Base-by-base conservation (phyloP, 768 basidiomycete genomes). In the Termitomyces sp. region DNA sequence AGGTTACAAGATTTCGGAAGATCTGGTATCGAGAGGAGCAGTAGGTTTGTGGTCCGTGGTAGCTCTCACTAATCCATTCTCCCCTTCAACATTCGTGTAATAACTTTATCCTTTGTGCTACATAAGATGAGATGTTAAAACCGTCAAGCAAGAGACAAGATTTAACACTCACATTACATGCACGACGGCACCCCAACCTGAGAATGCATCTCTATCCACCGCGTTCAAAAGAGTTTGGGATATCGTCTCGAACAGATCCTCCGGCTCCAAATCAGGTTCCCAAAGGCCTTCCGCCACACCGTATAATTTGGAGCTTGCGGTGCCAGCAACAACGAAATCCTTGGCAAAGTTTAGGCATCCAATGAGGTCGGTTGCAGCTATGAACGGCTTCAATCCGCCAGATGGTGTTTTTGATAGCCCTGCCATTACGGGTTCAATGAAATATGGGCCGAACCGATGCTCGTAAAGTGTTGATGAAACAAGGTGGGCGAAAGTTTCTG, bases 211-310 rank as follows among this genome's bases (percentile, higher is more conserved):
- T 44, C 97, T 82, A 68, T 99, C 97, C 32, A 98, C 88, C 5
- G 94, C 91, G 64, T 95, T 98, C 70, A 98, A 70, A 56, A 99
- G 72, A 7, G 94, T 95, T 71, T 99, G 97, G 27, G 92, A 94
- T 65, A 98, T 94, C 2, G 97, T 98, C 77, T 99, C 97, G 66
- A 99, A 99, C 43, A 99, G 75, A 70, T 98, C 97, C 66, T 98
- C 97, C 13, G 95, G 85, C 67, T 88, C 94, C 69, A 99, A 76
- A 70, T 94, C 91, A 9, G 96, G 94, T 72, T 99, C 97, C 97
- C 97, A 99, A 29, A 99, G 80, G 3, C 94, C 94, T 71, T 99
- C 97, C 39, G 97, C 97, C 50, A 96, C 87, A 88, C 97, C 97
- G 64, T 86, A 97, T 60, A 99, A 73, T 75, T 98, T 98, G 57